Evolutionary conservation across 1,284 basidiomycete species (phyloP), one percentile per base, ranked within the genome.

Genomic region (Rhodofomes roseus): DNA sequence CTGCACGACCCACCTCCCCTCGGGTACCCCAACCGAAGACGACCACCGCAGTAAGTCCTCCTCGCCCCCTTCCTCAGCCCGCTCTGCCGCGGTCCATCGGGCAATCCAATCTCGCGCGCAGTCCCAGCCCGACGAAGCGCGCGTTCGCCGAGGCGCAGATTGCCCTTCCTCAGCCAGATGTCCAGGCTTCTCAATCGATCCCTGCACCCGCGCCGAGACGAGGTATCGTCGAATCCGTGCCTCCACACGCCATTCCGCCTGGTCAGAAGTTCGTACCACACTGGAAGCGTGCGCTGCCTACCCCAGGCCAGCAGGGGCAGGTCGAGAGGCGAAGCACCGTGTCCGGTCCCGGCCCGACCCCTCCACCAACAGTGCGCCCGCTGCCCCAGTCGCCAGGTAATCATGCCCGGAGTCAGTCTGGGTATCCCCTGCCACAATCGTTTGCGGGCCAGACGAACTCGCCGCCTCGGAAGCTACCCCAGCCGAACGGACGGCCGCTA

Each of bases 181-280:
- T n/a, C 58, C 61, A 11, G 53, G 31, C 31, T n/a, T 50, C n/a
- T 56, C 22, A 16, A 23, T 20, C 43, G 43, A 22, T 46, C 18
- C 25, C 57, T 29, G 37, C 58, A 18, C 34, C 41, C 31, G 11
- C 39, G 51, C 12, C 23, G 41, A 22, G 18, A 20, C 25, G 22
- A 29, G 31, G 40, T 29, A 39, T 6, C 43, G 34, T 20, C 12
- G 53, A 56, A 11, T 40, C 54, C 25, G 53, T 62, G 20, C 41
- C 58, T 14, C 55, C 64, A 18, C 59, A 62, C 20, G 55, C 37
- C 16, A 23, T 40, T 4, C 57, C 60, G 2, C 50, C 61, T 2
- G 69, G 66, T 22, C 68, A 68, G 62, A 71, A 67, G 60, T 73
- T 73, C 54, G 66, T 71, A 1, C 71, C 71, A 1, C 52, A 67